Percentiles rank a stretch among this genome's conserved stretches.
These are phyloP conservation scores for Aspergillus cavernicola DNA, from an alignment of 495 filamentous ascomycete genomes.

Conservation along the genomic window DNA sequence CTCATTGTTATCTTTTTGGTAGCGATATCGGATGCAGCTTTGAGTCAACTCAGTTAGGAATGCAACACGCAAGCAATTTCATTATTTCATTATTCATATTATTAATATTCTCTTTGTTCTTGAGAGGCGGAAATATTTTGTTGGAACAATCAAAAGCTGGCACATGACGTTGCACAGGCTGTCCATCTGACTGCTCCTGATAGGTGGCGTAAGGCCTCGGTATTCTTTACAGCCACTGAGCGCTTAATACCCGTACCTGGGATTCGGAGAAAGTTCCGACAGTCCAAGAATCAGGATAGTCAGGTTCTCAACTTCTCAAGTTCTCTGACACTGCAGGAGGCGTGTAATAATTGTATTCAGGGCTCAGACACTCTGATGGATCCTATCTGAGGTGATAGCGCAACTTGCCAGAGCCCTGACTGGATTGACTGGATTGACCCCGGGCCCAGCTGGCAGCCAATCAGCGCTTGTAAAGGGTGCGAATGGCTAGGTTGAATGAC, in stretches of 20 bases:
- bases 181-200: background rate
- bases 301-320: background rate
- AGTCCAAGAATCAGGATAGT: background rate
- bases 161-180: slow-evolving; percentile 7
- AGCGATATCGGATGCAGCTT: too few relatives aligned
- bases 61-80: too few relatives aligned
- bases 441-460: background rate
- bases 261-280: background rate
- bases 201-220: background rate
- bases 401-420: too few relatives aligned
- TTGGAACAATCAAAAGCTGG: background rate
- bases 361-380: background rate
- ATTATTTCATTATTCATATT: too few relatives aligned
- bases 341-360: too few relatives aligned
- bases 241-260: background rate
- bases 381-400: background rate
- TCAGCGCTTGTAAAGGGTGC: background rate
- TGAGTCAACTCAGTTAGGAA: too few relatives aligned
- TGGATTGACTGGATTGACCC: background rate
- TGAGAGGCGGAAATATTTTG: too few relatives aligned
- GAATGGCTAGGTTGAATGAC: background rate
- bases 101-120: too few relatives aligned
- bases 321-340: slow-evolving; percentile 2
- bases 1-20: too few relatives aligned
- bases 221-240: background rate